phyloP scores from a whole-genome alignment of 2,329 filamentous ascomycete species.

The Venturia nashicola region DNA sequence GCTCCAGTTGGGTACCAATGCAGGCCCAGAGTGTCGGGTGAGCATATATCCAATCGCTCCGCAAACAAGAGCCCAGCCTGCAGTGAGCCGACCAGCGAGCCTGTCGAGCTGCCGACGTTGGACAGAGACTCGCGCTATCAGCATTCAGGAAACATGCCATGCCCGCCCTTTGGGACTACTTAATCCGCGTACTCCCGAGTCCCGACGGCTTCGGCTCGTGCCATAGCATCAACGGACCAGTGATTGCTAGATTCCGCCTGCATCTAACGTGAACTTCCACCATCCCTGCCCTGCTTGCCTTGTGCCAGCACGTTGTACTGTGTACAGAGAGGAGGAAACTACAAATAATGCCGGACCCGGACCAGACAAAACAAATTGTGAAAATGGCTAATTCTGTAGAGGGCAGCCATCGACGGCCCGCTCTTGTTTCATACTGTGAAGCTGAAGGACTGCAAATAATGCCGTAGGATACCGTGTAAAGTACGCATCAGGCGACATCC shows the following conservation, averaged over 20 bases:
- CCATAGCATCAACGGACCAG: not conserved
- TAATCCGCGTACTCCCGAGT: constrained; percentile 4
- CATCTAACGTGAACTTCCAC: not conserved
- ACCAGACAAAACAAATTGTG: not conserved
- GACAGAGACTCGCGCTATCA: not conserved
- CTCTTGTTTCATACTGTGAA: not conserved
- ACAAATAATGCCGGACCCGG: no score
- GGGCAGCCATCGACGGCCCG: not conserved
- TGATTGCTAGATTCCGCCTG: no score
- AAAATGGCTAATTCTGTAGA: no score
- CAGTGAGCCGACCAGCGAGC: no score
- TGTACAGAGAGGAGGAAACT: not conserved
- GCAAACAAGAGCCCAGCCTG: not conserved
- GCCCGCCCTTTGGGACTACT: no score
- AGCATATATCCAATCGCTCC: not conserved
- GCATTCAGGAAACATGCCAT: no score
- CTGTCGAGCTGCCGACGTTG: not conserved
- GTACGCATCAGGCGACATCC: not conserved
- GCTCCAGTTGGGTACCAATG: constrained; percentile 2
- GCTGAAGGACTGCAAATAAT: not conserved
- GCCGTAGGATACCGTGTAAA: no score
- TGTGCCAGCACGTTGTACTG: not conserved
- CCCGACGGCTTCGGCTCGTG: constrained; percentile 1
- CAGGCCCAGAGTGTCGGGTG: not conserved
- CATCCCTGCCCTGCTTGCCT: not conserved